Base-by-base conservation (phyloP, 768 basidiomycete species). In the Tulasnella sp. region DNA sequence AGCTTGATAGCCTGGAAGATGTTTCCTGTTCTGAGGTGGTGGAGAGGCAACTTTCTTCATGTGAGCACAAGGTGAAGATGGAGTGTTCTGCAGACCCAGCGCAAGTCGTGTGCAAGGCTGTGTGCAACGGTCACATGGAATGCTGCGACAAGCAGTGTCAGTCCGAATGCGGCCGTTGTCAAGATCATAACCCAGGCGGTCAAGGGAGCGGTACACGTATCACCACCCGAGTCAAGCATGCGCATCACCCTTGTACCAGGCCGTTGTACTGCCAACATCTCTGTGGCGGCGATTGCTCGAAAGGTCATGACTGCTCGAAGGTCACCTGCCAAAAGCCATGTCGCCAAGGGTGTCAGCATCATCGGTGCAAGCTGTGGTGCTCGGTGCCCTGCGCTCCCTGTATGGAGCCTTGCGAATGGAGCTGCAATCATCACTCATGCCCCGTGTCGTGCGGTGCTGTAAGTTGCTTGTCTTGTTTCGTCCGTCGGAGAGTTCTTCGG, bases 381-480 rank as follows among this genome's bases (percentile, higher is more conserved):
- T 79, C 75, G 1, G 70, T 64, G 0, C 76, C 78, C 1, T 85
- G 84, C 63, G 73, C 79, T 0, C 81, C 83, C 2, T 86, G 85
- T 66, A 75, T 78, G 63, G 77, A 82, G 63, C 69, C 74, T 3
- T 87, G 85, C 62, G 72, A 71, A 2, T 85, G 85, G 81, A 65
- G 45, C 57, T 86, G 84, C 63, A 63, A 72, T 7, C 84, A 85
- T 63, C 62, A 73, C 27, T 57, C 53, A 1, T 86, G 85, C 60
- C 77, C 78, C 2, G 75, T 86, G 5, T 77, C 82, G 0, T 86
- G 85, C 64, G 83, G 84, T 12, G 83, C 83, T 3, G 84, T 84
- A 59, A 70, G 82, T 73, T 10, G 27, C 2, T 27, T 44, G 4
- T n/a, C n/a, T n/a, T n/a, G n/a, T n/a, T n/a, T n/a, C n/a, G n/a